phyloP scores from a whole-genome alignment of 768 basidiomycete species.

The Auricularia sp. region DNA sequence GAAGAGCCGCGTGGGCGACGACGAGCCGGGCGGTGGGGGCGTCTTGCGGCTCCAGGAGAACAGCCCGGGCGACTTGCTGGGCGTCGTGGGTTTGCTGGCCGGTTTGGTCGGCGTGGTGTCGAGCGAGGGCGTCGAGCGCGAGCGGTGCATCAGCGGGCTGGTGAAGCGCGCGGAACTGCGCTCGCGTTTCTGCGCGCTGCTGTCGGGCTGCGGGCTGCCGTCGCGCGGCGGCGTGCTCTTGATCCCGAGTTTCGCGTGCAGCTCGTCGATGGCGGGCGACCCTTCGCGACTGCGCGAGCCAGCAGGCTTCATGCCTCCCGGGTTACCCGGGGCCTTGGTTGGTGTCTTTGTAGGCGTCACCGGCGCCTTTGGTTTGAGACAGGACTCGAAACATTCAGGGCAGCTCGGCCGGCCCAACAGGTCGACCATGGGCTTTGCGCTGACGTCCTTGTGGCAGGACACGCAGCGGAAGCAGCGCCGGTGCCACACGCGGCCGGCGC shows the following conservation, averaged over 20 bases:
- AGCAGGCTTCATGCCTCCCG: conserved; percentile 33
- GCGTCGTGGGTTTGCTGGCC: background rate
- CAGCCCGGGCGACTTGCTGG: background rate
- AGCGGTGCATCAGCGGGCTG: background rate
- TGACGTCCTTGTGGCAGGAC: conserved; percentile 63
- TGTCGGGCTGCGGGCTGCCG: background rate
- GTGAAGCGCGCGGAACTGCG: background rate
- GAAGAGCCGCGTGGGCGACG: background rate
- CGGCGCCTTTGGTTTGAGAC: conserved; percentile 36
- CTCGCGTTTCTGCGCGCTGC: background rate
- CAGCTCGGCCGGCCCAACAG: conserved; percentile 75
- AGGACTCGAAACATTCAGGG: conserved; percentile 69
- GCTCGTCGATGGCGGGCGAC: conserved; percentile 55
- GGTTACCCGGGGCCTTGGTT: conserved; percentile 22
- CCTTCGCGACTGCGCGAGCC: conserved; percentile 34
- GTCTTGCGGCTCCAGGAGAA: conserved; percentile 1
- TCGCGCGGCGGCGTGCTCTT: background rate
- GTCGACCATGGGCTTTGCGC: conserved; percentile 70
- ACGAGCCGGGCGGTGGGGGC: background rate
- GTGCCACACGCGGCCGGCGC: conserved; percentile 66
- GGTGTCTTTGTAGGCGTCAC: background rate
- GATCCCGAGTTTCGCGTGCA: conserved; percentile 53
- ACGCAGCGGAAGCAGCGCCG: conserved; percentile 70
- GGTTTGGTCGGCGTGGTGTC: conserved; percentile 1
- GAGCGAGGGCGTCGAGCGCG: background rate